phyloP scores from a whole-genome alignment of 768 basidiomycete species.

The Rossbeevera mucosa region DNA sequence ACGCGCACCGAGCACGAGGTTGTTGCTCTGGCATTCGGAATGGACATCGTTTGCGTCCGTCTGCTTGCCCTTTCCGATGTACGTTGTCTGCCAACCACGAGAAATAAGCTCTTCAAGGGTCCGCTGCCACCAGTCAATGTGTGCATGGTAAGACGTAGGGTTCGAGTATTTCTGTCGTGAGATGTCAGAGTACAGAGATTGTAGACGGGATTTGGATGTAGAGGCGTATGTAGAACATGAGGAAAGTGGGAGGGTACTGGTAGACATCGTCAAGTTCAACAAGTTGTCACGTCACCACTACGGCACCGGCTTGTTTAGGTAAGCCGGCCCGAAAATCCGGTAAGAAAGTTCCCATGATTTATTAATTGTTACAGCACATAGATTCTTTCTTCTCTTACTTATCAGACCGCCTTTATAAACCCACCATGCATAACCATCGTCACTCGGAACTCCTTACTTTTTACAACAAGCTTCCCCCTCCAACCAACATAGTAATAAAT shows the following conservation, averaged over 20 bases:
- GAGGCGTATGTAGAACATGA: conserved; percentile 26
- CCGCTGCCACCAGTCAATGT: conserved; percentile 84
- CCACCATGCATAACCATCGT: too few relatives aligned
- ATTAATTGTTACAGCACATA: too few relatives aligned
- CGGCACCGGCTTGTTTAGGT: neutral
- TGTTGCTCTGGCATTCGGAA: conserved; percentile 34
- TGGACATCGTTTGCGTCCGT: conserved; percentile 3
- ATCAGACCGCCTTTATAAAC: too few relatives aligned
- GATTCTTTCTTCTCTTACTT: too few relatives aligned
- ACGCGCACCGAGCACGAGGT: conserved; percentile 57
- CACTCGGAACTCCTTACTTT: too few relatives aligned
- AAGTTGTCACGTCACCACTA: neutral
- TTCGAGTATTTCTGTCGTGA: conserved; percentile 81
- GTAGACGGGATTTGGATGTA: conserved; percentile 47
- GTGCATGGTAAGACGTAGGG: conserved; percentile 73
- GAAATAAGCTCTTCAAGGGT: conserved; percentile 59
- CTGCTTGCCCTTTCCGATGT: conserved; percentile 6
- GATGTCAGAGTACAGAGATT: conserved; percentile 86
- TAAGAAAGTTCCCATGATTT: too few relatives aligned
- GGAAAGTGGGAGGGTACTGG: conserved; percentile 14
- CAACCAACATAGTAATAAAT: too few relatives aligned
- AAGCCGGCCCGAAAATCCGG: neutral
- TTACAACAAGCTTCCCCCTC: too few relatives aligned
- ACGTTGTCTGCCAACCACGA: conserved; percentile 47
- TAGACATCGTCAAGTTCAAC: conserved; percentile 14